Conservation (phyloP, 495 filamentous ascomycete genomes). For the Beverwykella pulmonaria region DNA sequence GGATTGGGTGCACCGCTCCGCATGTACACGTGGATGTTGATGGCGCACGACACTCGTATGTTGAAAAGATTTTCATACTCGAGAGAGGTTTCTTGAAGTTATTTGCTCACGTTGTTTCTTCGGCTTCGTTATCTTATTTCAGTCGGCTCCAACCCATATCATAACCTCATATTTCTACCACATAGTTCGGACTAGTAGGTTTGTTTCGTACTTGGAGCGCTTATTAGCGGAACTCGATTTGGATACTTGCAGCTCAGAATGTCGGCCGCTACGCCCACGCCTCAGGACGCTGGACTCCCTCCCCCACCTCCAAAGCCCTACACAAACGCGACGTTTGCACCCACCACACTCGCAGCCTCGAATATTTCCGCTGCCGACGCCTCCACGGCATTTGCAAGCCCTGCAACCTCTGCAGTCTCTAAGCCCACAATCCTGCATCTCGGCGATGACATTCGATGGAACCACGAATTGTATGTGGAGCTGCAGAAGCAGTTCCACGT, state of each 20-base stretch:
- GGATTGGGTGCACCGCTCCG: not conserved
- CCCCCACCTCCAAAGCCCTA: slow-evolving; percentile 1
- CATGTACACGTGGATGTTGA: not conserved
- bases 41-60: not conserved
- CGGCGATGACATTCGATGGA: slow-evolving; percentile 45
- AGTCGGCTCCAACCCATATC: too few relatives aligned
- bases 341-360: not conserved
- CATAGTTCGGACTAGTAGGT: not conserved
- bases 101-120: not conserved
- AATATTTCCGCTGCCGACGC: not conserved
- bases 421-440: slow-evolving; percentile 44
- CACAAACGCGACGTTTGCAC: not conserved
- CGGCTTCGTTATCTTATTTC: too few relatives aligned
- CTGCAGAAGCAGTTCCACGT: slow-evolving; percentile 39
- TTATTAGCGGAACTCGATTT: not conserved
- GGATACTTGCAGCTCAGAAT: slow-evolving; percentile 8
- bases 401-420: not conserved
- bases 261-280: slow-evolving; percentile 29
- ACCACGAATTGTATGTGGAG: slow-evolving; percentile 40
- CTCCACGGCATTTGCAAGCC: not conserved
- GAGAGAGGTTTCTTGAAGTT: not conserved
- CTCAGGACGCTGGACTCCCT: slow-evolving; percentile 26
- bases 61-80: not conserved
- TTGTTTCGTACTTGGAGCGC: not conserved
- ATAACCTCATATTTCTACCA: not conserved